A percentile compares a stretch with the other conserved stretches of the same genome.
These are phyloP conservation scores for Gnaphalium uliginosum DNA, from an alignment of 129 eudicot genomes.

Conservation along the genomic window DNA sequence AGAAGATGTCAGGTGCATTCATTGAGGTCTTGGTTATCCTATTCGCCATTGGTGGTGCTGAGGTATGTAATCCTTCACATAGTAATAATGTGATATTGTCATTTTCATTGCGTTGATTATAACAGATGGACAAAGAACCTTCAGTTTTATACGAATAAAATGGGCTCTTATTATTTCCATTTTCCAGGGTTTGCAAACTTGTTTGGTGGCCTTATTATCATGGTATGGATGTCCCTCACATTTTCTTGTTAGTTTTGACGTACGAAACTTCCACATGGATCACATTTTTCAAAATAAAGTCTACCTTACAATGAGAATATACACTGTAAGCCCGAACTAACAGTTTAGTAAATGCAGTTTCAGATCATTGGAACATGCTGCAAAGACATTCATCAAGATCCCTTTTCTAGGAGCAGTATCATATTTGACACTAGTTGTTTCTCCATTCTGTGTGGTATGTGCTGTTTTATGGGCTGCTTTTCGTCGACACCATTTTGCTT, in stretches of 20 bases:
- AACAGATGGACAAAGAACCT: not conserved
- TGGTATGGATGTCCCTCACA: constrained; percentile 48
- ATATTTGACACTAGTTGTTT: constrained; percentile 66
- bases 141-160: constrained; percentile 4
- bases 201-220: constrained; percentile 82
- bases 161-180: constrained; percentile 25
- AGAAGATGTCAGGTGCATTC: constrained; percentile 80
- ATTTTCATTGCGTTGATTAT: constrained; percentile 16
- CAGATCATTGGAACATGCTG: constrained; percentile 80
- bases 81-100: not conserved
- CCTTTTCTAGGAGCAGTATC: constrained; percentile 86
- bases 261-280: not conserved
- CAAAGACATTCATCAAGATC: constrained; percentile 66
- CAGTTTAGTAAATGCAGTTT: constrained; percentile 47
- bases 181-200: constrained; percentile 88
- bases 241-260: not conserved
- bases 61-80: constrained; percentile 51
- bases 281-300: not conserved
- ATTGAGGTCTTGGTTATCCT: constrained; percentile 90
- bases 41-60: constrained; percentile 87
- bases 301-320: not conserved
- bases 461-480: constrained; percentile 86
- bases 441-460: constrained; percentile 80
- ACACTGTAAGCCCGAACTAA: constrained; percentile 30
- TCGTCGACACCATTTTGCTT: constrained; percentile 72